These are phyloP conservation scores for Yueomyces sinensis DNA, from an alignment of 805 yeast species.

Conservation along the genomic window DNA sequence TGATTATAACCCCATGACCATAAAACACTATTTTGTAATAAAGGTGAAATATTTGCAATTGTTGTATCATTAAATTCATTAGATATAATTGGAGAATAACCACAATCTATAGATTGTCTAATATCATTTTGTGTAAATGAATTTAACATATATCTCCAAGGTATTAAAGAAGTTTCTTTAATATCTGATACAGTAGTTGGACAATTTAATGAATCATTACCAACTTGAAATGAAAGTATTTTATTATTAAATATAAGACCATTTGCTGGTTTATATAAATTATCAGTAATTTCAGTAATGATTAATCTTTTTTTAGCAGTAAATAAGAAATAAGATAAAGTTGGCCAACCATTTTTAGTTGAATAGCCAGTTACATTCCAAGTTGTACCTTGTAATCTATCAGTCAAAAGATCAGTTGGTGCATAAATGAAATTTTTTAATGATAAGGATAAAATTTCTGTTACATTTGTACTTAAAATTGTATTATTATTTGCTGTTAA, in stretches of 20 bases:
- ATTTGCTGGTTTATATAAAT: conserved; percentile 22
- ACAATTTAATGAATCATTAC: conserved; percentile 11
- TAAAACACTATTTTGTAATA: conserved; percentile 25
- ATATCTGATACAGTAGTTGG: conserved; percentile 9
- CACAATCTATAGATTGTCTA: conserved; percentile 34
- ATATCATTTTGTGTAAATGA: conserved; percentile 29
- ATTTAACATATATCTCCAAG: conserved; percentile 33
- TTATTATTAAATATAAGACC: conserved; percentile 9
- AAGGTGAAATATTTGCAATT: conserved; percentile 18
- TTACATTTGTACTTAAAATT: conserved; percentile 6
- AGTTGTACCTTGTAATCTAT: conserved; percentile 10
- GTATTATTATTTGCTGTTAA: not conserved
- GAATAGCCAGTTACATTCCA: conserved; percentile 6
- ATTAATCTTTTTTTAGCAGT: conserved; percentile 24
- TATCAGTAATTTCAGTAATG: conserved; percentile 23
- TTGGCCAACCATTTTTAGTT: conserved; percentile 23
- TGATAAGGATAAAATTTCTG: conserved; percentile 9
- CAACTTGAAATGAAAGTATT: conserved; percentile 10
- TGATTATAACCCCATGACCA: conserved; percentile 71
- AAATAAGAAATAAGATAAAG: conserved; percentile 25
- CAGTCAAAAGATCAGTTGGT: conserved; percentile 14
- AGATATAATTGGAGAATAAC: conserved; percentile 53
- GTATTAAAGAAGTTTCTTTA: conserved; percentile 5
- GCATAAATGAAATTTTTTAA: conserved; percentile 19
- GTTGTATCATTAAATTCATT: conserved; percentile 15